Percentiles rank a stretch among this genome's conserved stretches.
Evolutionary conservation across 116 monocot genomes (phyloP).

Genomic region (Trichopus zeylanicus): DNA sequence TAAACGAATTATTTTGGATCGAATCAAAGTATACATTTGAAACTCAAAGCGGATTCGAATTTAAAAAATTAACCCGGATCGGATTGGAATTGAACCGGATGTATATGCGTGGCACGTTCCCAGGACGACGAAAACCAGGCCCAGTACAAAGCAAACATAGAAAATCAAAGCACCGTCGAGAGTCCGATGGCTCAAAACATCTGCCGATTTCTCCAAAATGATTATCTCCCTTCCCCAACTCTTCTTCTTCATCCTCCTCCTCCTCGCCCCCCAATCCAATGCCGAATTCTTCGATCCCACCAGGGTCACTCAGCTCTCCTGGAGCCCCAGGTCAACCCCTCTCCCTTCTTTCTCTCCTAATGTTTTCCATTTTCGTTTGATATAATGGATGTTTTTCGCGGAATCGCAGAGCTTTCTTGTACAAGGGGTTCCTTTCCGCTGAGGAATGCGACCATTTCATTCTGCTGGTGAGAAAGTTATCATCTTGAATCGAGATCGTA

Average conservation of each 20-base stretch:
- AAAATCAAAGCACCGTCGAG: too few relatives aligned
- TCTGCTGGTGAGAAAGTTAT: conserved; percentile 20
- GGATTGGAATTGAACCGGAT: too few relatives aligned
- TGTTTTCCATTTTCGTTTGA: neutral
- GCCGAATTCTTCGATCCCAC: conserved; percentile 22
- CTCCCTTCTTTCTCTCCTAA: neutral
- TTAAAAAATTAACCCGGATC: too few relatives aligned
- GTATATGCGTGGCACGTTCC: too few relatives aligned
- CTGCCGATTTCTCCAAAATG: too few relatives aligned
- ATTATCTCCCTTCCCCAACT: neutral
- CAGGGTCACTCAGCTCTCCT: conserved; percentile 48
- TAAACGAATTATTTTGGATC: too few relatives aligned
- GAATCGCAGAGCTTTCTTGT: conserved; percentile 35
- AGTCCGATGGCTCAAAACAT: too few relatives aligned
- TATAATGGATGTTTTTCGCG: neutral
- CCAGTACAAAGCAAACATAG: too few relatives aligned
- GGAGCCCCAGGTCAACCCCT: conserved; percentile 31
- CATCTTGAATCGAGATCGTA: neutral
- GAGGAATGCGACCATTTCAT: conserved; percentile 58
- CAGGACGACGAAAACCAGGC: too few relatives aligned
- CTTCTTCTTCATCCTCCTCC: neutral
- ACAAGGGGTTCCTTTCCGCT: conserved; percentile 40
- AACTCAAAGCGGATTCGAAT: too few relatives aligned
- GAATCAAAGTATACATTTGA: too few relatives aligned
- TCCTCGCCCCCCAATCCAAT: neutral